Evolutionary conservation across 1,139 yeast genomes (phyloP).

Genomic region (Suhomyces maxii): DNA sequence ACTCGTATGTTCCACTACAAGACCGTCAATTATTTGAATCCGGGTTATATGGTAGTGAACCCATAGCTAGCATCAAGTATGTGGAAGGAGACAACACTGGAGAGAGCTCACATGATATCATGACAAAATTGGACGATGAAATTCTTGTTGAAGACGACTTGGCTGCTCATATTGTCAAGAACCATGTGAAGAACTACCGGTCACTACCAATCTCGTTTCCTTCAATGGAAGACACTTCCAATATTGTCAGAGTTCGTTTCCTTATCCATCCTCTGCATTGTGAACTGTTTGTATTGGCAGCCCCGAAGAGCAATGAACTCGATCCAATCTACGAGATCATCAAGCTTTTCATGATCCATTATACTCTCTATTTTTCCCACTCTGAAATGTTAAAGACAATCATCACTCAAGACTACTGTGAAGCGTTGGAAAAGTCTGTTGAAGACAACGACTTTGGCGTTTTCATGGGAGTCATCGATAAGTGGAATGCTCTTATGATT

Average conservation of each 20-base stretch:
- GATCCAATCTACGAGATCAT: constrained; percentile 77
- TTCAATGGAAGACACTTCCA: constrained; percentile 25
- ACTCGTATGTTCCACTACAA: constrained; percentile 32
- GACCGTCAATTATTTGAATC: constrained; percentile 37
- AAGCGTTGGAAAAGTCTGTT: constrained; percentile 30
- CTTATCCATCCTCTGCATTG: constrained; percentile 43
- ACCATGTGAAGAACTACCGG: constrained; percentile 32
- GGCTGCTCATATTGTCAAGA: constrained; percentile 32
- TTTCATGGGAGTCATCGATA: constrained; percentile 41
- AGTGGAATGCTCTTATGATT: constrained; percentile 44
- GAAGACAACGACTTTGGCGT: constrained; percentile 34
- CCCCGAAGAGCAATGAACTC: constrained; percentile 55
- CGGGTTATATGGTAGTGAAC: constrained; percentile 23
- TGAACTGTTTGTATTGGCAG: constrained; percentile 43
- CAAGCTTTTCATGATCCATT: constrained; percentile 45
- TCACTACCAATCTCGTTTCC: constrained; percentile 42
- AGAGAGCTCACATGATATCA: constrained; percentile 2
- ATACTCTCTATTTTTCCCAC: constrained; percentile 42
- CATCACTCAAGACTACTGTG: constrained; percentile 37
- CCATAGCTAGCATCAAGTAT: constrained; percentile 30
- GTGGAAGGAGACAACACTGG: constrained; percentile 1
- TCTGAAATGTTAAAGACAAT: constrained; percentile 35
- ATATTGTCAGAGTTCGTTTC: constrained; percentile 36
- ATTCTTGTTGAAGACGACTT: constrained; percentile 17
- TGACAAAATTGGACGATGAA: constrained; percentile 8